Conservation (phyloP, 1,284 basidiomycete species). For the Malassezia vespertilionis region DNA sequence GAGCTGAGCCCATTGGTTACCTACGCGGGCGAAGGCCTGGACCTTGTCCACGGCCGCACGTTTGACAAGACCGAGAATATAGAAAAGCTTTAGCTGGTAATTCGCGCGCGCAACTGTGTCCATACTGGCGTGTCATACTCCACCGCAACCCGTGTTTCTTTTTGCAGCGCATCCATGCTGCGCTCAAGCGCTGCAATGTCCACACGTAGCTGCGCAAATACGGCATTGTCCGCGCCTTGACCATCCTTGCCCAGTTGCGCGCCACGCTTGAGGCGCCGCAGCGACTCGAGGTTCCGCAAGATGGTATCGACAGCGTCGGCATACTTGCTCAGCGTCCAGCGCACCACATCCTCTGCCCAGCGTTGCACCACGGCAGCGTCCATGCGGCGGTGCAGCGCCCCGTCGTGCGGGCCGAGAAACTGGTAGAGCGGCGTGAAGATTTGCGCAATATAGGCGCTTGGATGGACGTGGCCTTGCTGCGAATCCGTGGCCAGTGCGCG, state of each 20-base stretch:
- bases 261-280: constrained; percentile 35
- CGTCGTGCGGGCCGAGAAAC: constrained; percentile 14
- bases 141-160: not conserved
- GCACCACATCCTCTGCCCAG: constrained; percentile 19
- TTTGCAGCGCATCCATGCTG: not conserved
- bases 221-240: not conserved
- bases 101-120: not conserved
- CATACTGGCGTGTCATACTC: not conserved
- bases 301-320: constrained; percentile 27
- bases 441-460: constrained; percentile 70
- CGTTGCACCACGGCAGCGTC: not conserved
- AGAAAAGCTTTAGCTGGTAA: constrained; percentile 6
- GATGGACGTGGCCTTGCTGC: not conserved
- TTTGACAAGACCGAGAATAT: constrained; percentile 50
- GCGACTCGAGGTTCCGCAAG: constrained; percentile 36
- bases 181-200: constrained; percentile 1
- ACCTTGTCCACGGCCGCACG: constrained; percentile 64
- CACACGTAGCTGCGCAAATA: constrained; percentile 9
- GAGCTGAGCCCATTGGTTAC: constrained; percentile 79
- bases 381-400: constrained; percentile 10
- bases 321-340: constrained; percentile 21
- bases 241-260: constrained; percentile 1
- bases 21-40: constrained; percentile 85
- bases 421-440: constrained; percentile 63
- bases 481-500: constrained; percentile 48